Percentiles rank a stretch among this genome's conserved stretches.
phyloP scores from a whole-genome alignment of 2,329 filamentous ascomycete species.

The Nothopassalora personata region DNA sequence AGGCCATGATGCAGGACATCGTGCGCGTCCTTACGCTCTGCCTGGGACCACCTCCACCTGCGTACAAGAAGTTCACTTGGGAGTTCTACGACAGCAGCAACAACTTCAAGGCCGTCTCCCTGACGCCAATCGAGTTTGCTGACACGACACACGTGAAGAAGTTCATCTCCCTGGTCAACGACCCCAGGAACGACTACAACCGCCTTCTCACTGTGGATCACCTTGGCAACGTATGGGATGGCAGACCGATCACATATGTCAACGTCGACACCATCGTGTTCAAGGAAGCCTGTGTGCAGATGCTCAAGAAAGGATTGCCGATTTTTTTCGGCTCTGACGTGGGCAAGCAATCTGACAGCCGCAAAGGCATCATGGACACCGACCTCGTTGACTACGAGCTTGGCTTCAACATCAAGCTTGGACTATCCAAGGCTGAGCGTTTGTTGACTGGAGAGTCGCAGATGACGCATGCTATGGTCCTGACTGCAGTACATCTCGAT shows the following conservation, averaged over 20 bases:
- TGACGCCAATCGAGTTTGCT: constrained; percentile 68
- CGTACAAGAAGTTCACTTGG: constrained; percentile 70
- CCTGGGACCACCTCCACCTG: constrained; percentile 70
- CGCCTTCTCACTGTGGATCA: constrained; percentile 69
- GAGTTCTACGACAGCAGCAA: constrained; percentile 67
- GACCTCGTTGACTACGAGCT: constrained; percentile 72
- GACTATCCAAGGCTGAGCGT: constrained; percentile 69
- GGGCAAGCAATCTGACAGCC: constrained; percentile 68
- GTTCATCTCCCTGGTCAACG: constrained; percentile 78
- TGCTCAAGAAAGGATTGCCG: constrained; percentile 72
- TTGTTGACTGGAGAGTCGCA: constrained; percentile 67
- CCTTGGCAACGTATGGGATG: constrained; percentile 76
- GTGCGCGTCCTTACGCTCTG: constrained; percentile 76
- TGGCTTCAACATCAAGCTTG: constrained; percentile 71
- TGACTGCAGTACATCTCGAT: constrained; percentile 78
- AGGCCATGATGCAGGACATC: constrained; percentile 72
- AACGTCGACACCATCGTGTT: constrained; percentile 72
- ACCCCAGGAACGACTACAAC: constrained; percentile 71
- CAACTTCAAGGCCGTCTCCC: constrained; percentile 56
- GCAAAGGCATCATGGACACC: constrained; percentile 73
- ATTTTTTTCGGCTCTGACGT: constrained; percentile 89
- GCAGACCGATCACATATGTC: constrained; percentile 70
- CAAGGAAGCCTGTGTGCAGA: constrained; percentile 67
- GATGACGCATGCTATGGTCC: constrained; percentile 91
- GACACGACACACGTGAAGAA: constrained; percentile 59